Conservation (phyloP, 2,329 filamentous ascomycete genomes). For the Lasiodiplodia gonubiensis region DNA sequence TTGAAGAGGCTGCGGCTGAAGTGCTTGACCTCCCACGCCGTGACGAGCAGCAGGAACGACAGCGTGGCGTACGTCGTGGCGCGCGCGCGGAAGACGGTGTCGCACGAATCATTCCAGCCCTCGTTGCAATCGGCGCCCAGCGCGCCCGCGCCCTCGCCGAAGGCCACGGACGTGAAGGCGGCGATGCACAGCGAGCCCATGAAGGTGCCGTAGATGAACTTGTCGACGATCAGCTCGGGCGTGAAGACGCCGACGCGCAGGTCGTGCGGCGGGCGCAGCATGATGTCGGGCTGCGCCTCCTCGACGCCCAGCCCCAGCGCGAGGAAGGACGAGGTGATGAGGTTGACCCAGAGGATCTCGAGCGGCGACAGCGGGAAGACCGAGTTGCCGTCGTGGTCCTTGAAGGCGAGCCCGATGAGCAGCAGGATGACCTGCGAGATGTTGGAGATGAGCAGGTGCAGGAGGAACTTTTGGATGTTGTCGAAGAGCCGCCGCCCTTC, state of each 20-base stretch:
- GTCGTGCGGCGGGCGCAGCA: constrained; percentile 53
- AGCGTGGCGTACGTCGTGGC: constrained; percentile 54
- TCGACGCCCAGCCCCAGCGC: constrained; percentile 55
- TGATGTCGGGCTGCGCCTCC: constrained; percentile 53
- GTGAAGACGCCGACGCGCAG: constrained; percentile 53
- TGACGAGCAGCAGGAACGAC: constrained; percentile 52
- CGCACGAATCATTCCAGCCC: constrained; percentile 49
- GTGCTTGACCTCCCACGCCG: constrained; percentile 57
- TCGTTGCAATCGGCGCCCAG: constrained; percentile 54
- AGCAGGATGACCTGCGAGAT: constrained; percentile 56
- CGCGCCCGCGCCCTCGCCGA: constrained; percentile 50
- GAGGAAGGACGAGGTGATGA: constrained; percentile 55
- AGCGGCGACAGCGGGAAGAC: constrained; percentile 54
- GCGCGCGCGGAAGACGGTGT: constrained; percentile 51
- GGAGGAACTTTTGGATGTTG: constrained; percentile 52
- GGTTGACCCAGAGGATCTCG: constrained; percentile 56
- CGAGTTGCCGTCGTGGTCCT: constrained; percentile 50
- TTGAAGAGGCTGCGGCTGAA: constrained; percentile 53
- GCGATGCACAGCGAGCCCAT: constrained; percentile 53
- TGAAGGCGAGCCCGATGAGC: constrained; percentile 54
- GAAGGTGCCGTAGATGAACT: constrained; percentile 55
- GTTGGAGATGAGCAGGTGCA: constrained; percentile 56
- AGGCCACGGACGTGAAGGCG: constrained; percentile 53
- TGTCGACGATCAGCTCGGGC: constrained; percentile 53
- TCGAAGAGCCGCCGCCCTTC: constrained; percentile 50